Evolutionary conservation across 441 rosid genomes (phyloP).

Genomic region (Sinapis alba): DNA sequence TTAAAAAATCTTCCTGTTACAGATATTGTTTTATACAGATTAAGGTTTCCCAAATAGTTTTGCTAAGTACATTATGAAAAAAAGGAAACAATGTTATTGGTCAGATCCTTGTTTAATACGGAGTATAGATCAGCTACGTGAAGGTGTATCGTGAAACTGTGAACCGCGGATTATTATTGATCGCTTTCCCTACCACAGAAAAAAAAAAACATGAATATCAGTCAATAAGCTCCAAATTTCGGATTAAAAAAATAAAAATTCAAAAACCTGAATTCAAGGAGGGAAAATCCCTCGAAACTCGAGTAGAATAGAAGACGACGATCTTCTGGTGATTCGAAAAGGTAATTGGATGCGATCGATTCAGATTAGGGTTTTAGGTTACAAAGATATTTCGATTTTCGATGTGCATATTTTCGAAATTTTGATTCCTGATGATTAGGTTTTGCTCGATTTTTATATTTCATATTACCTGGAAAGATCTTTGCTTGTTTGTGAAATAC

Average conservation of each 20-base stretch:
- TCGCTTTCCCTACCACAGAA: conserved; percentile 45
- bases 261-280: conserved; percentile 17
- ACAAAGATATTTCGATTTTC: conserved; percentile 11
- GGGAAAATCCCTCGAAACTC: conserved; percentile 21
- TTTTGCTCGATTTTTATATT: conserved; percentile 23
- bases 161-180: conserved; percentile 22
- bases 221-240: not conserved
- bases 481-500: conserved; percentile 13
- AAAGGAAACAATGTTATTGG: not conserved
- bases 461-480: not conserved
- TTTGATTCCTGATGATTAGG: conserved; percentile 5
- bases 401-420: not conserved
- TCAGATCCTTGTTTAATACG: not conserved
- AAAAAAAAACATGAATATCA: conserved; percentile 26
- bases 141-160: conserved; percentile 24
- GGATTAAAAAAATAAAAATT: not conserved
- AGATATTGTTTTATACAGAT: not conserved
- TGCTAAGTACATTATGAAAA: not conserved
- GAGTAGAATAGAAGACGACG: conserved; percentile 33
- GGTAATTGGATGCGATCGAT: conserved; percentile 16
- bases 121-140: conserved; percentile 22
- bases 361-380: conserved; percentile 9
- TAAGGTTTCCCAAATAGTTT: not conserved
- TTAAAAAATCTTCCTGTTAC: not conserved
- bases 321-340: conserved; percentile 16